Evolutionary conservation across 192 early-diverging fungal genomes (phyloP).

Genomic region (Pilobolus umbonatus): DNA sequence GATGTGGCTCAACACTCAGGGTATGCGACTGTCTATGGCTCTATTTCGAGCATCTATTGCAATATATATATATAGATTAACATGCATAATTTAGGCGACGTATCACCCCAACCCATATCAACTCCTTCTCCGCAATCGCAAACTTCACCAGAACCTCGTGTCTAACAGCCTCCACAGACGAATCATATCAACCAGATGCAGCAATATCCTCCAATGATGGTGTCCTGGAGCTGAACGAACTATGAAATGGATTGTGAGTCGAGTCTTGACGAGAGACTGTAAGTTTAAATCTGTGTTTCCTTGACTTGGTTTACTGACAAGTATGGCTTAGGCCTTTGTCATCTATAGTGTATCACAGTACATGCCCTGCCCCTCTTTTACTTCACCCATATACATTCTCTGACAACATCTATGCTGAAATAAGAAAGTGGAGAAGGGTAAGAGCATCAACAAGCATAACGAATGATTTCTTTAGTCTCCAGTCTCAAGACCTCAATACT

Average conservation of each 20-base stretch:
- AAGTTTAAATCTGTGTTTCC: slow-evolving; percentile 1
- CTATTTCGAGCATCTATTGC: too few species aligned
- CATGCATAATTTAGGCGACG: slow-evolving; percentile 1
- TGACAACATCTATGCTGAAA: slow-evolving; percentile 2
- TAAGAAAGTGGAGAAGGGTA: slow-evolving; percentile 15
- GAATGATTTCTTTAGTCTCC: slow-evolving; percentile 1
- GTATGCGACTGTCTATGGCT: too few species aligned
- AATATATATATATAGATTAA: slow-evolving; percentile 7
- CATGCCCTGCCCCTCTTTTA: slow-evolving; percentile 1
- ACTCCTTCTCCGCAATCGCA: background rate
- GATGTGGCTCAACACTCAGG: too few species aligned
- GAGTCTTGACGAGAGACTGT: slow-evolving; percentile 11
- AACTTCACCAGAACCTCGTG: too few species aligned
- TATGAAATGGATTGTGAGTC: slow-evolving; percentile 2
- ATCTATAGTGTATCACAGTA: slow-evolving; percentile 5
- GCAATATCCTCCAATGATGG: background rate
- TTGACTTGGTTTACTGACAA: slow-evolving; percentile 5
- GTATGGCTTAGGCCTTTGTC: slow-evolving; percentile 8
- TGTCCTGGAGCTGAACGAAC: background rate
- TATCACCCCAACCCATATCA: slow-evolving; percentile 1
- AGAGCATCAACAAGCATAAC: background rate
- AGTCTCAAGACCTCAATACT: slow-evolving; percentile 5
- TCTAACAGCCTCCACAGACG: slow-evolving; percentile 10
- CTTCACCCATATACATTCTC: slow-evolving; percentile 8
- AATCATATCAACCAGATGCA: background rate